phyloP scores from a whole-genome alignment of 352 stramenopile species.

The Pythium sp. region DNA sequence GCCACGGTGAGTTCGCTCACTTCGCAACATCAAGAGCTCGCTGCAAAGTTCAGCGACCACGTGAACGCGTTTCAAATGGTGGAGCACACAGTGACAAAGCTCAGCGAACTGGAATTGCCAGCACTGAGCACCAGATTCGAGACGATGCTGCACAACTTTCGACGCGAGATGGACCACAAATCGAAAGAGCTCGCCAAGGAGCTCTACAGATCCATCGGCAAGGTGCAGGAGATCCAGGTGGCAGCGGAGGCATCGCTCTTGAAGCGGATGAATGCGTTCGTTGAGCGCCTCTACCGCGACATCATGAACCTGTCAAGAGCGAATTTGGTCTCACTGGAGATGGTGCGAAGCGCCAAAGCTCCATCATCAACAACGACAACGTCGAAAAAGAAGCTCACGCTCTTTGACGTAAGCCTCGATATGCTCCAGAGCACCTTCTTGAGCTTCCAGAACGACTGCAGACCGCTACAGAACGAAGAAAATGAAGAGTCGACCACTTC shows the following conservation, averaged over 20 bases:
- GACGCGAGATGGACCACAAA: conserved; percentile 42
- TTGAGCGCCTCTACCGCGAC: conserved; percentile 46
- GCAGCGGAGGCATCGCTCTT: conserved; percentile 20
- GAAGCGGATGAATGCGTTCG: conserved; percentile 25
- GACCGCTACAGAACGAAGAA: conserved; percentile 4
- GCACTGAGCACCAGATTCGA: conserved; percentile 37
- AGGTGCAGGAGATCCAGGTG: conserved; percentile 25
- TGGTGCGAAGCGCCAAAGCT: conserved; percentile 24
- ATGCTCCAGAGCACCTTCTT: conserved; percentile 38
- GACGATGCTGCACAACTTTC: conserved; percentile 37
- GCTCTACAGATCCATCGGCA: conserved; percentile 29
- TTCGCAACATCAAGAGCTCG: conserved; percentile 33
- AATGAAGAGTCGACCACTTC: conserved; percentile 14
- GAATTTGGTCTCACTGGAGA: conserved; percentile 42
- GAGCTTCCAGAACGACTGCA: conserved; percentile 31
- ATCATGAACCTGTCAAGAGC: conserved; percentile 47
- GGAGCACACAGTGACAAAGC: conserved; percentile 26
- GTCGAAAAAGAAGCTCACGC: conserved; percentile 13
- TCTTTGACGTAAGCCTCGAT: conserved; percentile 38
- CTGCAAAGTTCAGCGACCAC: conserved; percentile 27
- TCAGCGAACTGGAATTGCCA: conserved; percentile 42
- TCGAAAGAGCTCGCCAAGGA: conserved; percentile 37
- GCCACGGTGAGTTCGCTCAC: conserved; percentile 25
- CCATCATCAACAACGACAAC: conserved; percentile 4
- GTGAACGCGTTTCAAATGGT: conserved; percentile 25